Conservation (phyloP, 331 rosid genomes). For the Pyrus hybrid region DNA sequence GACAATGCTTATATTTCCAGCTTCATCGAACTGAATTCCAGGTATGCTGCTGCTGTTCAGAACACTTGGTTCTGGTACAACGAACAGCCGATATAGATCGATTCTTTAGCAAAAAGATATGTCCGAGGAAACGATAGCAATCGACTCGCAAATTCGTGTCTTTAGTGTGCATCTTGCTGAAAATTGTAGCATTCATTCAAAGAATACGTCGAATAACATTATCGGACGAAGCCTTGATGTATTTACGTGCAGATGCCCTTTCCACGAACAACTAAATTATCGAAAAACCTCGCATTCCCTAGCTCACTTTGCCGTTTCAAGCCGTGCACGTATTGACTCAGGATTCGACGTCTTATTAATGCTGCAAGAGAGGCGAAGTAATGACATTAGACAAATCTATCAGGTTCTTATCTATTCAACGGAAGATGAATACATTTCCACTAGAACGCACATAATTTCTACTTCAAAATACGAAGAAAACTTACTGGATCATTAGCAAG, state of each 20-base stretch:
- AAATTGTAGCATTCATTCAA: not conserved
- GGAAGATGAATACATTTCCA: not conserved
- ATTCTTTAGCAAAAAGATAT: not conserved
- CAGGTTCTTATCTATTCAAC: not conserved
- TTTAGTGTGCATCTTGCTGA: not conserved
- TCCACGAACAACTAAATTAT: not conserved
- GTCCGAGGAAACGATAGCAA: no score
- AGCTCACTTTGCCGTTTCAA: slow-evolving; percentile 53
- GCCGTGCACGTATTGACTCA: slow-evolving; percentile 33
- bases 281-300: not conserved
- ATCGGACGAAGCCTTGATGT: not conserved
- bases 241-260: not conserved
- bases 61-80: no score
- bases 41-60: slow-evolving; percentile 12
- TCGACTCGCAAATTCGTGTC: no score
- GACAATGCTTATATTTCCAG: not conserved
- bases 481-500: slow-evolving; percentile 43
- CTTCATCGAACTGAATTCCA: slow-evolving; percentile 25
- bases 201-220: not conserved
- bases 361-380: slow-evolving; percentile 25
- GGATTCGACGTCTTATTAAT: slow-evolving; percentile 38
- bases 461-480: not conserved
- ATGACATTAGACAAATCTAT: slow-evolving; percentile 3
- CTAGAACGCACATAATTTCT: not conserved
- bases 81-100: not conserved